Percentiles rank a stretch among this genome's conserved stretches.
These are phyloP conservation scores for Herpetomonas tarakana DNA, from an alignment of 208 protist genomes.

Conservation along the genomic window DNA sequence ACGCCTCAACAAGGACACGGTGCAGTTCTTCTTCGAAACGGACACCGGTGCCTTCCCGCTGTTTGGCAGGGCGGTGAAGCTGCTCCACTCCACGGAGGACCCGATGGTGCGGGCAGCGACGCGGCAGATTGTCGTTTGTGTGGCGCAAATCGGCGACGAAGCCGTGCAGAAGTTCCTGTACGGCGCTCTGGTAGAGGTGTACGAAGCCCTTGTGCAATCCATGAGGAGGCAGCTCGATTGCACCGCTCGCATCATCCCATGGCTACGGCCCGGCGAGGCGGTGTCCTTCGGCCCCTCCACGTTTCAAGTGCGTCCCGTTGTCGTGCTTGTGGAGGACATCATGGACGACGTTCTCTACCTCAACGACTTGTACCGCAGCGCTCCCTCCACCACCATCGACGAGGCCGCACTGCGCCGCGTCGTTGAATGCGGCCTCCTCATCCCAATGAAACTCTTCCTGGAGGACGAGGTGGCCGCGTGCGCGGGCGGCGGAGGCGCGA, in stretches of 20 bases:
- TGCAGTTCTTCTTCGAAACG: constrained; percentile 84
- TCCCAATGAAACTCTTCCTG: not conserved
- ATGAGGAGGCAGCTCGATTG: constrained; percentile 25
- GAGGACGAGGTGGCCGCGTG: not conserved
- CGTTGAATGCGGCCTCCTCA: constrained; percentile 22
- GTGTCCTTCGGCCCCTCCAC: not conserved
- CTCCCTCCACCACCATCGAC: constrained; percentile 17
- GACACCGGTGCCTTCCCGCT: constrained; percentile 61
- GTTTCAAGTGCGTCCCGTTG: constrained; percentile 7
- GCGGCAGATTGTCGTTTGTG: constrained; percentile 74
- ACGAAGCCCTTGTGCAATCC: constrained; percentile 22
- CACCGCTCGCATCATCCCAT: not conserved
- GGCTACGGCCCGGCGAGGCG: not conserved
- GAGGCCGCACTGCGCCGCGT: constrained; percentile 2
- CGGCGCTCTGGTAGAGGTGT: constrained; percentile 40
- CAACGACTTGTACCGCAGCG: constrained; percentile 70
- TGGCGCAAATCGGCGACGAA: constrained; percentile 59
- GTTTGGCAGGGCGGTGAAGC: constrained; percentile 57
- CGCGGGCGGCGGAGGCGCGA: not conserved
- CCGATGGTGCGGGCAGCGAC: constrained; percentile 75
- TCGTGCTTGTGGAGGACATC: constrained; percentile 55
- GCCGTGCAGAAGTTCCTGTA: constrained; percentile 41
- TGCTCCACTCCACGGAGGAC: constrained; percentile 43
- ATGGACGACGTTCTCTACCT: constrained; percentile 84
- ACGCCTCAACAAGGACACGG: constrained; percentile 65